phyloP scores from a whole-genome alignment of 345 rosid species.

The Aethionema arabicum region DNA sequence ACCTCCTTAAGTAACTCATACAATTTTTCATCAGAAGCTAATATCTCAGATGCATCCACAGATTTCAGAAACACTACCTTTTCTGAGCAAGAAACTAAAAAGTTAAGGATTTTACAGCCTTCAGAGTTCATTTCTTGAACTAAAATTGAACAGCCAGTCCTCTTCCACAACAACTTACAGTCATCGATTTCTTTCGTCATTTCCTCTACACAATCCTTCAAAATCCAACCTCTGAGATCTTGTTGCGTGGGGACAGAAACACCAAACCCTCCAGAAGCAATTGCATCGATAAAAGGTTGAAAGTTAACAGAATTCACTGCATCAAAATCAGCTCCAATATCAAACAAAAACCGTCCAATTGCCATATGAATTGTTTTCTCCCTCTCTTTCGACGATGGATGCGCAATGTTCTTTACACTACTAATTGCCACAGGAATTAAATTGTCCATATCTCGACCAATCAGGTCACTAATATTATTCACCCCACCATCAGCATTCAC shows the following conservation, averaged over 20 bases:
- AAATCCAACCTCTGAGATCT: conserved; percentile 68
- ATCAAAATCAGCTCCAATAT: conserved; percentile 74
- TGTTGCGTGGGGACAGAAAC: conserved; percentile 52
- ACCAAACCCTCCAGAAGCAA: conserved; percentile 55
- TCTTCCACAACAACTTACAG: conserved; percentile 51
- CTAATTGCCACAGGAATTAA: conserved; percentile 41
- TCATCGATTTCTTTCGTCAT: conserved; percentile 52
- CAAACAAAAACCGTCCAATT: conserved; percentile 63
- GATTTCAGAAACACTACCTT: conserved; percentile 69
- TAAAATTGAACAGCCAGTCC: conserved; percentile 73
- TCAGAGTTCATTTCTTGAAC: conserved; percentile 61
- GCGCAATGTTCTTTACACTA: conserved; percentile 35
- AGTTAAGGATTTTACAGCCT: conserved; percentile 51
- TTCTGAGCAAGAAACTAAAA: conserved; percentile 62
- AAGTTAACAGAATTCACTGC: conserved; percentile 66
- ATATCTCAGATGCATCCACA: conserved; percentile 54
- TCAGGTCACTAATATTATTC: conserved; percentile 21
- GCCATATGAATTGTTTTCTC: conserved; percentile 51
- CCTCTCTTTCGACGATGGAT: conserved; percentile 37
- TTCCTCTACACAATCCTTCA: conserved; percentile 74
- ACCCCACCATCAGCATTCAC: conserved; percentile 34
- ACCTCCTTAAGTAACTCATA: conserved; percentile 61
- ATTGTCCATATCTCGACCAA: conserved; percentile 39
- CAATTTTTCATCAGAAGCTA: conserved; percentile 53
- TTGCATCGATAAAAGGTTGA: conserved; percentile 63